Conservation (phyloP, 192 early-diverging fungal genomes). For the Backusella westeae region DNA sequence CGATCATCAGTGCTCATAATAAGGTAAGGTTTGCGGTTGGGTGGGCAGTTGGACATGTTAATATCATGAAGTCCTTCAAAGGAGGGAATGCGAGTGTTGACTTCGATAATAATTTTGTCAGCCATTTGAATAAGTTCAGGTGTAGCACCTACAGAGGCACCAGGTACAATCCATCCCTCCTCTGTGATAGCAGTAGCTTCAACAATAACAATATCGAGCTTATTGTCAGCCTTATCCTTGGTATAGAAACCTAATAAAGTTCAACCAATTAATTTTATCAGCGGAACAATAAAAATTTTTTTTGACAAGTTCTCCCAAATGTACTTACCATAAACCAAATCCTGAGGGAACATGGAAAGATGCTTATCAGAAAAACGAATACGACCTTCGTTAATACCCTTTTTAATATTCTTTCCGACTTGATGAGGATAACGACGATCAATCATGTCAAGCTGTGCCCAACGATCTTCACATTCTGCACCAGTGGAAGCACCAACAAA, state of each 20-base stretch:
- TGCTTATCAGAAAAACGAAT: conserved; percentile 45
- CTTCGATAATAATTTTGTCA: conserved; percentile 37
- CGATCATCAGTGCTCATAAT: conserved; percentile 38
- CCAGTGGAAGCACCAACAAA: conserved; percentile 37
- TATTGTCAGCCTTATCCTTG: conserved; percentile 33
- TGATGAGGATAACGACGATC: conserved; percentile 43
- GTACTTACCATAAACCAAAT: conserved; percentile 33
- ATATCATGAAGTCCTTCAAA: conserved; percentile 46
- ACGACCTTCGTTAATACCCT: conserved; percentile 36
- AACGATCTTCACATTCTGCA: conserved; percentile 34
- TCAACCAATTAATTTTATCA: not conserved
- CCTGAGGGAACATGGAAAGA: conserved; percentile 42
- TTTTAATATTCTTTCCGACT: conserved; percentile 34
- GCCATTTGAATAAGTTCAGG: conserved; percentile 42
- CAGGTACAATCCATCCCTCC: conserved; percentile 40
- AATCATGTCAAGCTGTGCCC: conserved; percentile 40
- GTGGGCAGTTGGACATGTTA: conserved; percentile 24
- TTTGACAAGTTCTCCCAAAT: not conserved
- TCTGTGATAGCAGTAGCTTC: conserved; percentile 42
- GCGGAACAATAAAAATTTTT: not conserved
- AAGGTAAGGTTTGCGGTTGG: conserved; percentile 38
- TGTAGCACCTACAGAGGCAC: conserved; percentile 39
- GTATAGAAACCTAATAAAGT: conserved; percentile 28
- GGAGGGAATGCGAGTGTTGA: conserved; percentile 39
- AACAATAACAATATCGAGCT: conserved; percentile 38